These are phyloP conservation scores for Vitellaria paradoxa DNA, from an alignment of 179 eudicot species.

Conservation along the genomic window DNA sequence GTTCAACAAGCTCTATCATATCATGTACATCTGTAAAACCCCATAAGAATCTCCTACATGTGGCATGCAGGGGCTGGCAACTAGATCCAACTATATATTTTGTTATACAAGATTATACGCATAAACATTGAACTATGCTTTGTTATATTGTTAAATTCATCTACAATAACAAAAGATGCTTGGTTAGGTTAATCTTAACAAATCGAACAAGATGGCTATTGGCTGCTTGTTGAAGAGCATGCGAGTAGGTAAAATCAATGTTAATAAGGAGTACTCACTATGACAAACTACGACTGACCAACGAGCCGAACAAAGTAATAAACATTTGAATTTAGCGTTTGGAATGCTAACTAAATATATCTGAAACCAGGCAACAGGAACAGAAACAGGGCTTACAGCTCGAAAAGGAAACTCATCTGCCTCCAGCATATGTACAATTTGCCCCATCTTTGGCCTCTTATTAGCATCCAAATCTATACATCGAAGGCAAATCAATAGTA, in stretches of 20 bases:
- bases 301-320: not conserved
- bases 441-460: slow-evolving; percentile 56
- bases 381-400: slow-evolving; percentile 28
- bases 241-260: not conserved
- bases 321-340: not conserved
- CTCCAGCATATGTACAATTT: slow-evolving; percentile 55
- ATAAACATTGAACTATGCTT: too few relatives aligned
- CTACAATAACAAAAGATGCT: not conserved
- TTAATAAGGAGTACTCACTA: too few relatives aligned
- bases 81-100: too few relatives aligned
- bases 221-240: too few relatives aligned
- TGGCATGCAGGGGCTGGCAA: too few relatives aligned
- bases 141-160: too few relatives aligned
- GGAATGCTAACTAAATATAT: not conserved
- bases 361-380: not conserved
- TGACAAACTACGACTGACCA: too few relatives aligned
- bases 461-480: slow-evolving; percentile 49
- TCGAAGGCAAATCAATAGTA: slow-evolving; percentile 39
- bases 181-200: not conserved
- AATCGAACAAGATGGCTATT: not conserved
- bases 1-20: too few relatives aligned
- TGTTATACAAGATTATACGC: too few relatives aligned
- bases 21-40: too few relatives aligned
- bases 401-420: slow-evolving; percentile 48
- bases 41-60: too few relatives aligned